Conservation (phyloP, 2,329 filamentous ascomycete genomes). For the Fonsecaea nubica region DNA sequence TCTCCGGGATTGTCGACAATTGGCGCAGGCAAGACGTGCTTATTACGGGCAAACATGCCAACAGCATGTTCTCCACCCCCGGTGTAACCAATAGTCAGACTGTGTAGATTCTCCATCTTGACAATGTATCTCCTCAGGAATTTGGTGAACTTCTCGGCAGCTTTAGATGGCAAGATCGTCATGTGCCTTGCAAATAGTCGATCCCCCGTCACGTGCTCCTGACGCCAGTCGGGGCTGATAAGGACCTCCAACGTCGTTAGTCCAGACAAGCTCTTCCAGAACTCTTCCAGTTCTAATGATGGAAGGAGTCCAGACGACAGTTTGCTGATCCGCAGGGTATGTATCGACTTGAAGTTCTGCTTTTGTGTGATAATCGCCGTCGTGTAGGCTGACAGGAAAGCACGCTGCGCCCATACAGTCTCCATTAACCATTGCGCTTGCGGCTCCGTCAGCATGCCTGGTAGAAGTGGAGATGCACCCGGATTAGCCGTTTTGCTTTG, state of each 20-base stretch:
- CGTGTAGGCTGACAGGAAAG: conserved; percentile 71
- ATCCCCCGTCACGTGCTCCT: conserved; percentile 59
- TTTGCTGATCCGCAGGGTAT: conserved; percentile 67
- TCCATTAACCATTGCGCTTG: conserved; percentile 74
- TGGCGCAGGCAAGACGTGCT: conserved; percentile 67
- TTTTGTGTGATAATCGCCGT: conserved; percentile 69
- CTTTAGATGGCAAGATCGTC: conserved; percentile 58
- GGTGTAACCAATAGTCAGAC: conserved; percentile 69
- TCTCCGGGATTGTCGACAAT: conserved; percentile 39
- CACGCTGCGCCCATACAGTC: conserved; percentile 71
- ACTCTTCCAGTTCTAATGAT: conserved; percentile 62
- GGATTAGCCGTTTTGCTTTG: conserved; percentile 38
- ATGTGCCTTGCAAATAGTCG: conserved; percentile 59
- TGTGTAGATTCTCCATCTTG: conserved; percentile 58
- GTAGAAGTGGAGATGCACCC: conserved; percentile 53
- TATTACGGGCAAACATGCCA: conserved; percentile 67
- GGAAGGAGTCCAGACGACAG: conserved; percentile 67
- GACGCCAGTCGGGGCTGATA: conserved; percentile 71
- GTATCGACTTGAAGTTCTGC: conserved; percentile 60
- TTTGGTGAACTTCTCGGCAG: conserved; percentile 59
- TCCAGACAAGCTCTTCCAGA: conserved; percentile 66
- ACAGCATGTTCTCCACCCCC: conserved; percentile 71
- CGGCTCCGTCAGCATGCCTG: conserved; percentile 63
- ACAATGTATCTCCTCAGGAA: conserved; percentile 62
- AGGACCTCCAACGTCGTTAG: conserved; percentile 64